phyloP scores from a whole-genome alignment of 140 eudicot genomes.

The Bidens hawaiensis region DNA sequence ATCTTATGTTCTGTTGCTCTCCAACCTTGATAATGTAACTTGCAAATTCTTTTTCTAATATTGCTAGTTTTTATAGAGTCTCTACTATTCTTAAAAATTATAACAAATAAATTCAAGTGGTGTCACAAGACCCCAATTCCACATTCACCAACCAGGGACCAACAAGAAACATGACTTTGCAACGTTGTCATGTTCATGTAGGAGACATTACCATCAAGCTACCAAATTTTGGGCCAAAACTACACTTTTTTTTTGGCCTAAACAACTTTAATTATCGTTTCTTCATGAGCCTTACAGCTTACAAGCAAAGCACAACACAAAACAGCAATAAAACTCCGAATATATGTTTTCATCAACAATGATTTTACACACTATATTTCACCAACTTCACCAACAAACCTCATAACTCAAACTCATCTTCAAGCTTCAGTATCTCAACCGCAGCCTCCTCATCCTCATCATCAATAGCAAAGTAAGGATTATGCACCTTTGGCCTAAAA shows the following conservation, averaged over 20 bases:
- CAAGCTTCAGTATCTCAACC: conserved; percentile 38
- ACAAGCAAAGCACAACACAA: conserved; percentile 8
- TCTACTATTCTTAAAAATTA: no score
- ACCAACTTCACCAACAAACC: conserved; percentile 6
- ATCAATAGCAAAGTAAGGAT: conserved; percentile 45
- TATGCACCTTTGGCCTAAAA: conserved; percentile 44
- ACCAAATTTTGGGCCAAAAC: neutral
- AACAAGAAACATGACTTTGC: neutral
- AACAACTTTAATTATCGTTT: no score
- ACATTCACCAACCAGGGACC: neutral
- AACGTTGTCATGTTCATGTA: neutral
- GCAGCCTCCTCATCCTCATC: conserved; percentile 63
- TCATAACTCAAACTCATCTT: conserved; percentile 38
- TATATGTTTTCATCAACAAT: neutral
- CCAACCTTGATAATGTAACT: no score
- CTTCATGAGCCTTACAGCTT: neutral
- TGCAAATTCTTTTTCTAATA: no score
- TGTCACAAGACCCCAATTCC: no score
- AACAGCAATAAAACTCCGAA: no score
- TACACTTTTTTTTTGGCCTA: no score
- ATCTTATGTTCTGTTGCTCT: no score
- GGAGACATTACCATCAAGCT: neutral
- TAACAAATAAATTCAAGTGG: no score
- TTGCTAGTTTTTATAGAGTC: no score
- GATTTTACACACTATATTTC: neutral